These are phyloP conservation scores for Cucumis variabilis DNA, from an alignment of 331 rosid genomes.

Conservation along the genomic window DNA sequence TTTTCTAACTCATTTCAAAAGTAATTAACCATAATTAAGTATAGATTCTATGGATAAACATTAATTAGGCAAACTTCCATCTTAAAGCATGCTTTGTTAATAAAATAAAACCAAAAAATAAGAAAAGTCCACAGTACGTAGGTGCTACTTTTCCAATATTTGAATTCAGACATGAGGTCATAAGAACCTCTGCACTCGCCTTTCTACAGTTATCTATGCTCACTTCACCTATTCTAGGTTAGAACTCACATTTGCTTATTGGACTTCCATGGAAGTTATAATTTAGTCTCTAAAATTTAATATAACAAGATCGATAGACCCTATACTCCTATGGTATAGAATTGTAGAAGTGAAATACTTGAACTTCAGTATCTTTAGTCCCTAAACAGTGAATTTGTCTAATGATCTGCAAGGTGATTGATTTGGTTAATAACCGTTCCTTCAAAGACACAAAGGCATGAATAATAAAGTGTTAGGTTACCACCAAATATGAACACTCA, in stretches of 20 bases:
- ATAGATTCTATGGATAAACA: too few species aligned
- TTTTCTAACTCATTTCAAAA: too few species aligned
- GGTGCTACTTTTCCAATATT: neutral
- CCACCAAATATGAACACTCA: too few species aligned
- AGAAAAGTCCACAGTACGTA: too few species aligned
- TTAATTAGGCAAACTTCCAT: neutral
- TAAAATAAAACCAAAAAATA: neutral
- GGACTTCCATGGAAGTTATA: neutral
- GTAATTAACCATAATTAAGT: too few species aligned
- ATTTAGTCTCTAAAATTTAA: neutral
- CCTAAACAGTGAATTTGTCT: neutral
- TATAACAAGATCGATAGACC: neutral
- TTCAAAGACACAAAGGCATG: neutral
- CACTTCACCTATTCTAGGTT: neutral
- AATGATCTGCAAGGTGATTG: neutral
- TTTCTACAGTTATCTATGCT: neutral
- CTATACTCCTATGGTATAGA: neutral
- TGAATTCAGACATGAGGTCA: neutral
- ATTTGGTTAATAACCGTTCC: neutral
- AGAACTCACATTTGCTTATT: neutral
- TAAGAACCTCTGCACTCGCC: neutral
- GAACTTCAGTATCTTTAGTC: neutral
- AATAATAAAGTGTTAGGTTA: too few species aligned
- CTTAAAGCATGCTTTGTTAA: neutral
- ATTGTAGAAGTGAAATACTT: neutral